Evolutionary conservation across 805 yeast genomes (phyloP).

Genomic region (Nakazawaea pomicola): DNA sequence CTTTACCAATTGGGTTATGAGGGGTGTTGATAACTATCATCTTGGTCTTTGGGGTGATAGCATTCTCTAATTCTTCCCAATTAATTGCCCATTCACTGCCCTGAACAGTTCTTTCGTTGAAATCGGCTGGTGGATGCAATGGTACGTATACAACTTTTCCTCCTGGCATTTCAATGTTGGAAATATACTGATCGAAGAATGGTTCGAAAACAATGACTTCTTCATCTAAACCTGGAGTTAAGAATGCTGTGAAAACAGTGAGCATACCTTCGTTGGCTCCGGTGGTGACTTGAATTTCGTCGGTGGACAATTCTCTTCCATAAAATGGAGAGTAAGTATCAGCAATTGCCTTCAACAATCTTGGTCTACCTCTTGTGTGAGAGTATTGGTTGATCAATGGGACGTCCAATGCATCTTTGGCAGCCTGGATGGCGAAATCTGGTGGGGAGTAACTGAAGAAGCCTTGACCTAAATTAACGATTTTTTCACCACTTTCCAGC

Average conservation of each 20-base stretch:
- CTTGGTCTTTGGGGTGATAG: constrained; percentile 73
- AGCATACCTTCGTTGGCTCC: constrained; percentile 98
- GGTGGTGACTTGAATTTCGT: constrained; percentile 77
- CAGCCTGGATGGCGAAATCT: constrained; percentile 82
- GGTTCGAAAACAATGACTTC: constrained; percentile 97
- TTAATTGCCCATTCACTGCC: constrained; percentile 89
- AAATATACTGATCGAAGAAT: constrained; percentile 92
- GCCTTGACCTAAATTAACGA: constrained; percentile 93
- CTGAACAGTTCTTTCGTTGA: constrained; percentile 54
- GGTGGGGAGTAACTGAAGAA: constrained; percentile 97
- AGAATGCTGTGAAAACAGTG: constrained; percentile 76
- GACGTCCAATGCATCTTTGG: constrained; percentile 63
- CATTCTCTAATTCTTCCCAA: constrained; percentile 66
- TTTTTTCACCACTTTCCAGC: constrained; percentile 62
- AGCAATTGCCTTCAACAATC: constrained; percentile 64
- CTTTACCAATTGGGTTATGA: constrained; percentile 94
- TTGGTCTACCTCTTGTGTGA: constrained; percentile 82
- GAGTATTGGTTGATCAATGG: constrained; percentile 90
- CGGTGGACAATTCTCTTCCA: constrained; percentile 48
- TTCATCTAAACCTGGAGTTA: constrained; percentile 65
- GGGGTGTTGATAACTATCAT: constrained; percentile 89
- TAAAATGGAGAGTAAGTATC: constrained; percentile 67
- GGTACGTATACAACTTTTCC: constrained; percentile 88
- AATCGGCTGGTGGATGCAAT: constrained; percentile 75
- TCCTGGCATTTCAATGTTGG: constrained; percentile 91